Evolutionary conservation across 225 moss, liverwort and hornwort species (phyloP), one percentile per base, ranked within the genome.

Genomic region (Climacium dendroides): DNA sequence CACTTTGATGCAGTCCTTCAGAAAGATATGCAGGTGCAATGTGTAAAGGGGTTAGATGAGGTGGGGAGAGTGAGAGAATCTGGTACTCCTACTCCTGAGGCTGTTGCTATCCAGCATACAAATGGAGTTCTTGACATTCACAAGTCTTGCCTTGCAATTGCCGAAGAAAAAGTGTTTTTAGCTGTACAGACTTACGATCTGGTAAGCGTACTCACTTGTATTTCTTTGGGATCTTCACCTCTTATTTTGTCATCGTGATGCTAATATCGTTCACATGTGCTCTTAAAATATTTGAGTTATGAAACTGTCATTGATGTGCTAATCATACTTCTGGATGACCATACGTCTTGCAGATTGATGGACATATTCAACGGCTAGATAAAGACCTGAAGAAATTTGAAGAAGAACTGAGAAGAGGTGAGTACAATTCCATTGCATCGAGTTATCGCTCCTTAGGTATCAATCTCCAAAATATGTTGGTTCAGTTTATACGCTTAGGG

Each of bases 291-390:
- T 63, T 43, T 45, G 39, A 37, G 22, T 67, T n/a, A 29, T 35
- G n/a, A 45, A 15, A 76, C 67, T 81, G 73, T 79, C 72, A 64
- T 86, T 39, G 63, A 73, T 78, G 70, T 41, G 32, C 30, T 34
- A 61, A 80, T 90, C 26, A n/a, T 35, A 77, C 71, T 88, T 39
- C 84, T 72, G 54, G 60, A 19, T 67, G 62, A 84, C 30, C 73
- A 54, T 66, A 53, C 30, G 54, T 77, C 63, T 50, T 90, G 74
- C 94, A 96, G 95, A 92, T 96, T 62, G 96, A 96, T 87, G 93
- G 93, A 80, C 96, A 94, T 84, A 95, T 96, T 87, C 96, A 96
- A 89, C 91, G 94, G 80, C 81, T 96, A 87, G 95, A 96, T 86
- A 93, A 90, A 89, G 95, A 96, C 88, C 85, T 93, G 87, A 94